A percentile compares a stretch with the other conserved stretches of the same genome.
phyloP scores from a whole-genome alignment of 2,329 filamentous ascomycete genomes.

The Pleoardoris graminearum region DNA sequence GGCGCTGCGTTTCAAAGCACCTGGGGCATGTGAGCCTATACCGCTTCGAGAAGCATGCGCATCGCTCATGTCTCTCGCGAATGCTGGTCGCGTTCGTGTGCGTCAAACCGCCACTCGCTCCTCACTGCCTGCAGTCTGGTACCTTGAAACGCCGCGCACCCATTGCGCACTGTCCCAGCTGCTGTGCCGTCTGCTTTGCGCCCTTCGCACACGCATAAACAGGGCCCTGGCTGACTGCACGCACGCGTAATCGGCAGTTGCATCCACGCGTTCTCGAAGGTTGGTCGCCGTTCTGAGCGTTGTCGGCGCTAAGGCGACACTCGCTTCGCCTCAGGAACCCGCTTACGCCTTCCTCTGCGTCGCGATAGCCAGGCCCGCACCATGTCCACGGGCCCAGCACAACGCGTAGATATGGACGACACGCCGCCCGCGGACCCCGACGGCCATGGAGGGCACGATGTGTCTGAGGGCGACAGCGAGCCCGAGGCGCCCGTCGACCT shows the following conservation, averaged over 20 bases:
- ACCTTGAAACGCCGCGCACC: constrained; percentile 37
- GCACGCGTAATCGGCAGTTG: too few species aligned
- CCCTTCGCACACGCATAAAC: constrained; percentile 9
- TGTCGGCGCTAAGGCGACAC: constrained; percentile 16
- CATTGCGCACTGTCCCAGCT: constrained; percentile 6
- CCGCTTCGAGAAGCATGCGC: neutral
- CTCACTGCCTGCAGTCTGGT: constrained; percentile 1
- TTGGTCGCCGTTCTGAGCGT: constrained; percentile 27
- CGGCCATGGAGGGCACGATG: constrained; percentile 17
- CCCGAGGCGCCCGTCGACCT: constrained; percentile 36
- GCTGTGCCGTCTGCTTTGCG: constrained; percentile 7
- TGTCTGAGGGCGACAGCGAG: constrained; percentile 33
- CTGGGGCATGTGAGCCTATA: neutral
- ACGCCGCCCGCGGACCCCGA: constrained; percentile 14
- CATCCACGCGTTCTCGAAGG: constrained; percentile 31
- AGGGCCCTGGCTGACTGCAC: constrained; percentile 8
- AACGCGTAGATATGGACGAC: constrained; percentile 19
- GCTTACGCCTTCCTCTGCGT: constrained; percentile 30
- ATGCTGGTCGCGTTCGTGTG: neutral
- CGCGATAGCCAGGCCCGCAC: constrained; percentile 6
- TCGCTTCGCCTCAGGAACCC: constrained; percentile 27
- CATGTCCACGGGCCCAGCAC: constrained; percentile 20
- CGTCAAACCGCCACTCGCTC: neutral
- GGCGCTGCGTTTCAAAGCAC: constrained; percentile 1
- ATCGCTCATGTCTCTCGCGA: neutral